phyloP scores from a whole-genome alignment of 331 rosid genomes.

The Spiraea crenata region DNA sequence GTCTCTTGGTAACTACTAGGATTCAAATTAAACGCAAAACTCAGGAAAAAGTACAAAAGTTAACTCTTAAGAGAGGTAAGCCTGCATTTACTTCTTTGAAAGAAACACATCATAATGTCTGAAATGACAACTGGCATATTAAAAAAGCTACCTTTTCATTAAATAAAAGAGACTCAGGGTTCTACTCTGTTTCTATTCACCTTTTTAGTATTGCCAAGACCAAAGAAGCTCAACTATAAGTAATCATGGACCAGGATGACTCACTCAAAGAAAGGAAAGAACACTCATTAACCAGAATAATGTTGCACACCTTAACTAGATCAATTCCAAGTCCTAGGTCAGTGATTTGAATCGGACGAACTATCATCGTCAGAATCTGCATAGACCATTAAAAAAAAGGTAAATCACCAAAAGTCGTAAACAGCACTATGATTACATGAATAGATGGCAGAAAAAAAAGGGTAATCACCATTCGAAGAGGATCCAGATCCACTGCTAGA shows the following conservation, averaged over 20 bases:
- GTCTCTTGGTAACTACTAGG: not conserved
- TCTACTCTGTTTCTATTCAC: not conserved
- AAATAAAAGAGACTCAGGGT: not conserved
- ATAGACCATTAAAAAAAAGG: not conserved
- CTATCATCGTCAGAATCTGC: constrained; percentile 44
- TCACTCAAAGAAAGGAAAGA: constrained; percentile 1
- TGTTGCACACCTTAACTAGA: constrained; percentile 22
- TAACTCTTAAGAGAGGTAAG: not conserved
- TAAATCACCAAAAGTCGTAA: not conserved
- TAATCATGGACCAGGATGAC: not conserved
- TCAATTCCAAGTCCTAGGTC: constrained; percentile 24
- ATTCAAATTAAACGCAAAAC: not conserved
- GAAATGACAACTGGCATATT: not conserved
- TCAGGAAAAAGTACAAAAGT: not conserved
- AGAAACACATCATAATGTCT: not conserved
- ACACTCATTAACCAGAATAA: constrained; percentile 10
- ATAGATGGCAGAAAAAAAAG: not conserved
- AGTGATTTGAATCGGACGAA: constrained; percentile 28
- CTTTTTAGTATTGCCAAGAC: not conserved
- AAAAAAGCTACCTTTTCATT: not conserved
- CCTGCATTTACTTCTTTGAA: not conserved
- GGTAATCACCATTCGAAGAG: constrained; percentile 21
- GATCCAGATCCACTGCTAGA: constrained; percentile 26
- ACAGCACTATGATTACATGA: constrained; percentile 2
- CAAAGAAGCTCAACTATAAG: not conserved